Base-by-base conservation (phyloP, 1,139 yeast species). In the Scheffersomyces insectosa region DNA sequence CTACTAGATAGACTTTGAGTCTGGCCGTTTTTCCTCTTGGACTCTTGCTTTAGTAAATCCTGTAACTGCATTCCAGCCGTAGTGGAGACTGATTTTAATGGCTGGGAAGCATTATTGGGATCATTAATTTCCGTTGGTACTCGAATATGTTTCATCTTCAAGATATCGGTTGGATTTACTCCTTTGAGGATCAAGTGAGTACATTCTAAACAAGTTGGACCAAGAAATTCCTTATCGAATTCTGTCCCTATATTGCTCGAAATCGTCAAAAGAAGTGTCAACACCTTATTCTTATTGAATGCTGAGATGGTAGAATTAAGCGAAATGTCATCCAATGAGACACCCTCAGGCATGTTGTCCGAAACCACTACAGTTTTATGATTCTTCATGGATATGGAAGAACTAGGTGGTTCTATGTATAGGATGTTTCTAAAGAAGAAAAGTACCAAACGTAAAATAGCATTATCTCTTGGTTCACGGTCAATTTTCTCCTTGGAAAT, bases 401-500 rank as follows among this genome's bases (percentile, higher is more conserved):
- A 55, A 28, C 75, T 78, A 1, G 86, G 79, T 0, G 93, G 91
- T 51, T 86, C 91, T 33, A 91, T 89, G 38, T 81, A 79, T 8
- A 88, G 66, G 12, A 93, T 56, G 59, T 95, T 93, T 51, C 96
- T 75, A 46, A 91, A 72, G 55, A 93, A 81, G 43, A 80, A 82
- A 12, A 91, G 66, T 25, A 86, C 89, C 48, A 93, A 73, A 44
- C 85, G 80, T 40, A 93, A 65, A 20, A 90, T 77, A 38, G 86
- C 83, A 49, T 82, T 82, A 52, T 91, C 98, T 39, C 89, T 71
- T 1, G 83, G 73, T 3, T 82, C 82, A 48, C 97, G 74, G 34
- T 85, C 84, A 2, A 66, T 54, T 47, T 70, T 77, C 1, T 77
- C 68, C 40, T 77, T 71, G n/a, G 77, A 66, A 42, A 93, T 66